phyloP scores from a whole-genome alignment of 139 green algal species.

The Chlamydomonas incerta region DNA sequence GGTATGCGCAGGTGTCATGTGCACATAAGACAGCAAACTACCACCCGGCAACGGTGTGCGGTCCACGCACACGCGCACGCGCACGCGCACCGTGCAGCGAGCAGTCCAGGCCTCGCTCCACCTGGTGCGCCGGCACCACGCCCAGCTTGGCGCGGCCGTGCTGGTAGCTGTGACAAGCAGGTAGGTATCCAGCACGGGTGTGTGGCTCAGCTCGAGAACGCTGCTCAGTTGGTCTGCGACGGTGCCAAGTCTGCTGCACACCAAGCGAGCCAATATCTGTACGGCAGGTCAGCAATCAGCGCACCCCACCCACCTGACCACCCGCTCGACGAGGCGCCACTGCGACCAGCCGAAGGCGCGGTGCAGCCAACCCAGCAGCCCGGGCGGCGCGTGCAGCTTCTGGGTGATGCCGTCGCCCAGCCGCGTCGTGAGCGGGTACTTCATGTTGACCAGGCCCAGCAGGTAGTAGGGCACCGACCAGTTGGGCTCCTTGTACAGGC shows the following conservation, averaged over 20 bases:
- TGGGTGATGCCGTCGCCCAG: background rate
- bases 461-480: background rate
- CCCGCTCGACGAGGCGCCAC: background rate
- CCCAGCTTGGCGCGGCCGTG: background rate
- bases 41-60: too few species aligned
- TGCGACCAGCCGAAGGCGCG: background rate
- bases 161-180: background rate
- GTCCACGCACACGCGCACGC: too few species aligned
- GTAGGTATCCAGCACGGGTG: too few species aligned
- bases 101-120: background rate
- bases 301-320: background rate
- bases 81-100: background rate
- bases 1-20: too few species aligned
- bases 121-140: background rate
- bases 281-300: too few species aligned
- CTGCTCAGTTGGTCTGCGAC: too few species aligned
- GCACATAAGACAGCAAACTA: too few species aligned
- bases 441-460: background rate
- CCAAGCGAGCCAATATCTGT: too few species aligned
- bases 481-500: background rate
- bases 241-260: too few species aligned
- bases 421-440: background rate
- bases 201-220: too few species aligned
- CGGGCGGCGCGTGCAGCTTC: background rate
- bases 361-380: background rate